Evolutionary conservation across 148 eudicot genomes (phyloP).

Genomic region (Arbutus unedo): DNA sequence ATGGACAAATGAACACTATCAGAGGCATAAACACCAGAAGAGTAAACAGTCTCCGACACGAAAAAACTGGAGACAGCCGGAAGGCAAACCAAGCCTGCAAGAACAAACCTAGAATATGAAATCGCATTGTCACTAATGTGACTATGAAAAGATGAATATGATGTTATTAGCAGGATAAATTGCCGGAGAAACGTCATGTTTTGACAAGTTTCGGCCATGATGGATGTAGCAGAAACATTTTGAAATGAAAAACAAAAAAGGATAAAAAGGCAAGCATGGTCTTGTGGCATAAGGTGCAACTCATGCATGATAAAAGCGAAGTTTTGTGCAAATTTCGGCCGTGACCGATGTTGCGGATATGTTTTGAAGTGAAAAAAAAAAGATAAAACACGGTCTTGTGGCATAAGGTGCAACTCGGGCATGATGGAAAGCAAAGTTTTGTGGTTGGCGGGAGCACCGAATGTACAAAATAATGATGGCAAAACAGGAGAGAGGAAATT

Average conservation of each 20-base stretch:
- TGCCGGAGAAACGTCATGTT: background rate
- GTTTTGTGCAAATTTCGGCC: background rate
- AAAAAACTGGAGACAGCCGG: constrained; percentile 9
- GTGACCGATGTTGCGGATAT: too few species aligned
- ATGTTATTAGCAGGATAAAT: background rate
- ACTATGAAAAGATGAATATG: background rate
- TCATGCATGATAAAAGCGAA: background rate
- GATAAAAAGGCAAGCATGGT: background rate
- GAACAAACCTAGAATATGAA: background rate
- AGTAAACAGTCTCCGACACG: constrained; percentile 10
- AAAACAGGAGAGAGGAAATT: background rate
- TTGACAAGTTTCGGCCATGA: background rate
- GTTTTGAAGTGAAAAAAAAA: too few species aligned
- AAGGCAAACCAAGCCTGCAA: constrained; percentile 15
- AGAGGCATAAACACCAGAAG: background rate
- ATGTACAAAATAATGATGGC: background rate
- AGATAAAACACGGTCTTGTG: background rate
- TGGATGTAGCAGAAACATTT: too few species aligned
- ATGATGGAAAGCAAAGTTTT: background rate
- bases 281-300: background rate
- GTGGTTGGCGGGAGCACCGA: background rate
- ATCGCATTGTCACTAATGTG: background rate
- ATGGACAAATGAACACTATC: background rate
- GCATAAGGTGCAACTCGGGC: background rate
- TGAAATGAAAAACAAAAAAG: background rate